A percentile compares a stretch with the other conserved stretches of the same genome.
Conservation (phyloP, 306 rosid species). For the Acmispon strigosus region DNA sequence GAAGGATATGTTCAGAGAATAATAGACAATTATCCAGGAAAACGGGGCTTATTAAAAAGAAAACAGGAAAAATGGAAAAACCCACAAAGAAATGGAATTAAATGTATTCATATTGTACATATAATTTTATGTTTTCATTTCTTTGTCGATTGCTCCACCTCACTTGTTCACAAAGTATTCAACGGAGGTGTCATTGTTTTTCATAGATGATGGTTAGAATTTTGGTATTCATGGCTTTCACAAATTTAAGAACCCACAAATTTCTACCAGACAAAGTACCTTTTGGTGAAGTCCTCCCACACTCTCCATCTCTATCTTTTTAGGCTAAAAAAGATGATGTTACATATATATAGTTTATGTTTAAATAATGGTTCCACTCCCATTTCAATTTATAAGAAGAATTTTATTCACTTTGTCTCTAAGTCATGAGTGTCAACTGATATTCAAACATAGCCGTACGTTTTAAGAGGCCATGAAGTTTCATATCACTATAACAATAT, state of each 20-base stretch:
- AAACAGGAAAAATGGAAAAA: neutral
- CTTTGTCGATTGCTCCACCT: neutral
- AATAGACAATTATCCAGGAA: neutral
- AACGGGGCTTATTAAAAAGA: neutral
- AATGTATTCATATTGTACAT: neutral
- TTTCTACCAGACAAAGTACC: constrained; percentile 8
- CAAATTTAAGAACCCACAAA: neutral
- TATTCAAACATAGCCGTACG: too few relatives aligned
- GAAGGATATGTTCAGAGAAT: neutral
- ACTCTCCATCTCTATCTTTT: neutral
- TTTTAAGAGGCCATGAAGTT: too few relatives aligned
- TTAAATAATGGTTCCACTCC: too few relatives aligned
- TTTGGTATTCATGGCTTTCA: neutral
- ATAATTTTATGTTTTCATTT: neutral
- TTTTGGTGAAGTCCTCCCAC: neutral
- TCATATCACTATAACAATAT: too few relatives aligned
- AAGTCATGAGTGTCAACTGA: too few relatives aligned
- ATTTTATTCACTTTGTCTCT: too few relatives aligned
- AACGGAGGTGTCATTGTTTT: neutral
- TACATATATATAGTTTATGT: too few relatives aligned
- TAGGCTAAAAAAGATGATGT: too few relatives aligned
- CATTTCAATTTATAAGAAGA: too few relatives aligned
- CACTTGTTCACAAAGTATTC: neutral
- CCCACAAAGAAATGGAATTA: neutral
- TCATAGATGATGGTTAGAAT: neutral